Base-by-base conservation (phyloP, 345 rosid species). In the Moringa oleifera region DNA sequence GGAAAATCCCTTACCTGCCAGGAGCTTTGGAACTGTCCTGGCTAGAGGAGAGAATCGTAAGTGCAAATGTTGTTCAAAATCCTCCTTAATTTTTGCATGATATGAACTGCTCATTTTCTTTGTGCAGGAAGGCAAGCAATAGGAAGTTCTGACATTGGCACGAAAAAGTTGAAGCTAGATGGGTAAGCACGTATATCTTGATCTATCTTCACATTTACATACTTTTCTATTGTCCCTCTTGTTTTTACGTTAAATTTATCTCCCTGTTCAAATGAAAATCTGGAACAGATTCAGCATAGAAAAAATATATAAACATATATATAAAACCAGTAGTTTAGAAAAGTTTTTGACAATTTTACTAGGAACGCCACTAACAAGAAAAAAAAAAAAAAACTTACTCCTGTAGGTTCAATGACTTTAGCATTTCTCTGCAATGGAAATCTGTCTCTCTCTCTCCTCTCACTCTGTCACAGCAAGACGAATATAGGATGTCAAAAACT, bases 11-110 rank as follows among this genome's bases (percentile, higher is more conserved):
- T 62, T 77, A 23, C 86, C 87, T 31, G 67, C 62, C 21, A 74
- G 96, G 72, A 89, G 88, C 75, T 93, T 93, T 70, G 97, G 98
- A 63, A 90, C 97, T 61, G 41, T 86, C 69, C 59, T 93, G 73
- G 54, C 81, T 20, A 80, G 72, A 21, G 86, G 75, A 66, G 88
- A 78, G 49, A 89, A 82, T 31, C 53, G 96, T 86, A 74, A 82
- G 90, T 77, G 51, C 20, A 24, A 51, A 18, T 49, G 56, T 56
- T 63, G 18, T 68, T 12, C 25, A 54, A 7, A 53, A 28, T 53
- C 41, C 19, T 64, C 49, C 28, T 59, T 47, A 62, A 20, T 51
- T 22, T 37, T 68, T 56, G 41, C 24, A 58, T 57, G 63, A 62
- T 63, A 21, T 70, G 36, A 24, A 47, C 25, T 24, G 51, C 25